These are phyloP conservation scores for Pseudonectria foliicola DNA, from an alignment of 2,329 filamentous ascomycete species.

Conservation along the genomic window DNA sequence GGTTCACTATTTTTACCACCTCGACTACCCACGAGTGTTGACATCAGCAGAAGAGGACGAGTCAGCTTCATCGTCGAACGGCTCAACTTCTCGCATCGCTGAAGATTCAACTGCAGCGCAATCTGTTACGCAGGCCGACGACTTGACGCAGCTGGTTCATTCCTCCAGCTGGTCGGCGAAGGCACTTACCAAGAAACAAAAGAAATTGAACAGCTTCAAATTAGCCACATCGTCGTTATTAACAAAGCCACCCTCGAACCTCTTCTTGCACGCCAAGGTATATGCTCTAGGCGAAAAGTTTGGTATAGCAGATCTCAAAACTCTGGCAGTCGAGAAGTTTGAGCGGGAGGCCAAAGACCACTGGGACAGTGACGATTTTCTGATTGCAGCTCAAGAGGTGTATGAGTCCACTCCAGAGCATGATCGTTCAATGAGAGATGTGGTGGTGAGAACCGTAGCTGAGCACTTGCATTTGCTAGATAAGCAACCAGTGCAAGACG, in stretches of 20 bases:
- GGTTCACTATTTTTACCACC: constrained; percentile 4
- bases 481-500: constrained; percentile 1
- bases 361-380: neutral
- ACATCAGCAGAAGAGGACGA: neutral
- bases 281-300: neutral
- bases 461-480: constrained; percentile 2
- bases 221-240: too few relatives aligned
- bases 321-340: neutral
- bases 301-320: neutral
- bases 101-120: neutral
- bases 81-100: neutral
- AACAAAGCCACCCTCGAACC: too few relatives aligned
- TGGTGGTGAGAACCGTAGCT: constrained; percentile 1
- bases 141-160: too few relatives aligned
- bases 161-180: too few relatives aligned
- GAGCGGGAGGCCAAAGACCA: neutral
- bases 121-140: too few relatives aligned
- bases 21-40: neutral
- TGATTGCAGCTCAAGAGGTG: neutral
- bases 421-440: constrained; percentile 1
- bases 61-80: neutral
- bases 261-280: too few relatives aligned
- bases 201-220: too few relatives aligned
- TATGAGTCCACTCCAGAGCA: constrained; percentile 3
- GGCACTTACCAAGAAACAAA: too few relatives aligned